Evolutionary conservation across 148 eudicot species (phyloP), one percentile per base, ranked within the genome.

Genomic region (Mesembryanthemum crystallinum): DNA sequence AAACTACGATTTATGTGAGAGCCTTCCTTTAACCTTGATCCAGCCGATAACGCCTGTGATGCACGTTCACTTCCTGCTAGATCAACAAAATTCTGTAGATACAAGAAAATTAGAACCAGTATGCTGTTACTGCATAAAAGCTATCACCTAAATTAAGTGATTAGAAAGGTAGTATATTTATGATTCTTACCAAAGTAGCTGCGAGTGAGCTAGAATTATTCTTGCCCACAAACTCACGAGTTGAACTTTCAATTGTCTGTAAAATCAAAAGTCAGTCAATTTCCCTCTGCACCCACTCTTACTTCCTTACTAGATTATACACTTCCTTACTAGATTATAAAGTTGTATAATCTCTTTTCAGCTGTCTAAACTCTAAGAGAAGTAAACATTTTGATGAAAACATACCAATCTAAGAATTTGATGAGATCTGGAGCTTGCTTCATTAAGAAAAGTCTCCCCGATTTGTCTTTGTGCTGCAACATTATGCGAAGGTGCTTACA

Each of bases 41-140:
- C 96, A 80, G 92, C 97, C 27, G 97, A 86, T 75, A 92, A 82
- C 69, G 97, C 86, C 82, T 95, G 96, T 62, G 99, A 95, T 80
- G 99, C 97, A 86, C 96, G 91, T 85, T 95, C 96, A 76, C 97
- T 95, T 78, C 99, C 99, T 66, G 97, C 97, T 81, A 95, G 93
- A 83, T 95, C 99, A 80, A 95, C 92, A 83, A 95, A 95, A 80
- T 91, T 92, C 99, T 95, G 78, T 39, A 80, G 45, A 28, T 25
- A 72, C 67, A 70, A 47, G 29, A 52, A 63, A 57, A 69, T 62
- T 18, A 63, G 61, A 52, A 17, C 35, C 35, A n/a, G 28, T 68
- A 33, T 29, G 8, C 60, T 55, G 59, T 25, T 15, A 32, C 7
- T 64, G 52, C 59, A 27, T 45, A 35, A 47, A 65, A 76, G 57